A percentile compares a stretch with the other conserved stretches of the same genome.
Evolutionary conservation across 2,329 filamentous ascomycete genomes (phyloP).

Genomic region (Davidsoniella virescens): DNA sequence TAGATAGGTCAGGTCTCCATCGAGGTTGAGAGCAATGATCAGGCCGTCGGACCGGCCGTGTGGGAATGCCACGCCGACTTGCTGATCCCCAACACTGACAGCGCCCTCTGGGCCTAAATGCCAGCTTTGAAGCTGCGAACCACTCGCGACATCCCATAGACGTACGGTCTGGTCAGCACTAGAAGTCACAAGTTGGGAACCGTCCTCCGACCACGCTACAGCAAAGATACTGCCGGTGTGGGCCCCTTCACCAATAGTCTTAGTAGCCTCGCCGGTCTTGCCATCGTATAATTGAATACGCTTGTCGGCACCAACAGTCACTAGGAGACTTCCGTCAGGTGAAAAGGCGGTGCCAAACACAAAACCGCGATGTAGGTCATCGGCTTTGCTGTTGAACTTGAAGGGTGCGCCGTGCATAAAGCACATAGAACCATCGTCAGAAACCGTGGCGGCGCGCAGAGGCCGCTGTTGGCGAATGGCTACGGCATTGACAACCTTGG

Average conservation of each 20-base stretch:
- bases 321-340: constrained; percentile 65
- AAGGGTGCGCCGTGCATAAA: constrained; percentile 92
- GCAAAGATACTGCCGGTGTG: constrained; percentile 90
- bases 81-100: constrained; percentile 64
- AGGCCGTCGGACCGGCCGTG: constrained; percentile 66
- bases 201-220: constrained; percentile 78
- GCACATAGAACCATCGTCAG: constrained; percentile 76
- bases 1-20: constrained; percentile 82
- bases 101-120: constrained; percentile 58
- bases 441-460: constrained; percentile 78
- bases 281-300: constrained; percentile 91
- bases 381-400: constrained; percentile 78
- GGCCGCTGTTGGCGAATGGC: constrained; percentile 79
- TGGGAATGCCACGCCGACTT: constrained; percentile 88
- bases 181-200: constrained; percentile 72
- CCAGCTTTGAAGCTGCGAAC: constrained; percentile 68
- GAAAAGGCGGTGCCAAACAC: constrained; percentile 79
- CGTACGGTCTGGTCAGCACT: constrained; percentile 91
- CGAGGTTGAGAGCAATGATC: constrained; percentile 77
- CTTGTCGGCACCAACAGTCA: constrained; percentile 84
- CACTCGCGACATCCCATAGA: constrained; percentile 77
- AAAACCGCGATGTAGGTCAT: constrained; percentile 71
- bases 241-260: constrained; percentile 58
- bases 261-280: constrained; percentile 74
- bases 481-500: constrained; percentile 77